These are phyloP conservation scores for Acanthochlamys bracteata DNA, from an alignment of 106 monocot genomes.

Conservation along the genomic window DNA sequence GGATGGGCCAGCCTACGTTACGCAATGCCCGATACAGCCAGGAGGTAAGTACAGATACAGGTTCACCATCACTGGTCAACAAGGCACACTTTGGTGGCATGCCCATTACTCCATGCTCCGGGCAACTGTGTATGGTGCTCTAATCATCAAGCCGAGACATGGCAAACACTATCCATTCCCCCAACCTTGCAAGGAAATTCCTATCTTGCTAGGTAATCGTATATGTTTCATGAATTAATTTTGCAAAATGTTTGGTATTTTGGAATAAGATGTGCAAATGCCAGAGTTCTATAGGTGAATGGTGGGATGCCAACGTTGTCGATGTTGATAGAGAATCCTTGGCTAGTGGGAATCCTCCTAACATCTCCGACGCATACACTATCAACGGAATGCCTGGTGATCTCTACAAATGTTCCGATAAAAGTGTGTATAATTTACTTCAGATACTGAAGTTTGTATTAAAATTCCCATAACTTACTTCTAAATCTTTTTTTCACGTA, in stretches of 20 bases:
- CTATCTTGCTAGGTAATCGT: conserved; percentile 21
- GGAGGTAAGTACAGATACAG: conserved; percentile 55
- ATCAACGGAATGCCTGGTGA: conserved; percentile 14
- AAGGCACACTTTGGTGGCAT: conserved; percentile 90
- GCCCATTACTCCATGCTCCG: conserved; percentile 60
- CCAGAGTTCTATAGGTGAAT: conserved; percentile 16
- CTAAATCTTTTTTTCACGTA: no score
- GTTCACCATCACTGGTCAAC: conserved; percentile 49
- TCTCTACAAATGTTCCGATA: conserved; percentile 18
- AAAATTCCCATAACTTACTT: no score
- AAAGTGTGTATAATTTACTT: neutral
- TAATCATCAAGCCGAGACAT: conserved; percentile 40
- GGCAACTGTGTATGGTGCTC: conserved; percentile 60
- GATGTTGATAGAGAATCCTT: neutral
- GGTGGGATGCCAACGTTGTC: conserved; percentile 18
- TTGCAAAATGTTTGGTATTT: no score
- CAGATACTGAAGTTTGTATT: no score
- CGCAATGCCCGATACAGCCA: conserved; percentile 66
- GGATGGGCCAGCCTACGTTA: conserved; percentile 57
- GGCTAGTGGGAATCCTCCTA: neutral
- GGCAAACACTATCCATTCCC: conserved; percentile 17
- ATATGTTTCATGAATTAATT: neutral
- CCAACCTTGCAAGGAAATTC: conserved; percentile 16
- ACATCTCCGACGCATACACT: conserved; percentile 2
- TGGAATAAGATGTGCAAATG: no score